These are phyloP conservation scores for Tulasnella sp. DNA, from an alignment of 768 basidiomycete species.

Conservation along the genomic window DNA sequence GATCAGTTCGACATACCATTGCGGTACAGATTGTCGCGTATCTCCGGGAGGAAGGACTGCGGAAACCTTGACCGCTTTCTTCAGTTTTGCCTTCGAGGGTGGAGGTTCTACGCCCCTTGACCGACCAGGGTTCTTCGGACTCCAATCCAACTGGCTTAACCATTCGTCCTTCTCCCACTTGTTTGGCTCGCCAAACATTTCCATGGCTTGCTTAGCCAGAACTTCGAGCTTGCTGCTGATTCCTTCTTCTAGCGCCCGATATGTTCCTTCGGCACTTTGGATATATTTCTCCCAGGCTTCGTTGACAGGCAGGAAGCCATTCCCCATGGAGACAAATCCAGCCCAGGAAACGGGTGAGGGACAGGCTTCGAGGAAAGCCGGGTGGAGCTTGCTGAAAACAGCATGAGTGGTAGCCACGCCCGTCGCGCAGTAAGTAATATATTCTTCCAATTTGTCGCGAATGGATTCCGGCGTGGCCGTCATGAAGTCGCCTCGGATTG, in stretches of 20 bases:
- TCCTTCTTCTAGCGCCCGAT: conserved; percentile 62
- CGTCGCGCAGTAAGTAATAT: conserved; percentile 77
- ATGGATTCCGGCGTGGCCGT: conserved; percentile 62
- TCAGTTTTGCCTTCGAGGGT: conserved; percentile 30
- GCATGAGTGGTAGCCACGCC: conserved; percentile 84
- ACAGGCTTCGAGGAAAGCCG: conserved; percentile 75
- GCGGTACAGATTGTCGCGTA: conserved; percentile 41
- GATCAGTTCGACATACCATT: conserved; percentile 57
- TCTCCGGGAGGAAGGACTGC: not conserved
- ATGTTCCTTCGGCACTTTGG: conserved; percentile 69
- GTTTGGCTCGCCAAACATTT: conserved; percentile 47
- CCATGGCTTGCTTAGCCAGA: conserved; percentile 58
- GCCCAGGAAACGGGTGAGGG: conserved; percentile 92
- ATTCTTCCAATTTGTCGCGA: conserved; percentile 60
- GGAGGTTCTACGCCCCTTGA: conserved; percentile 55
- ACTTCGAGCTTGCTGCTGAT: conserved; percentile 60
- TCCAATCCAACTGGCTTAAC: conserved; percentile 92
- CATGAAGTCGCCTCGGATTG: conserved; percentile 72
- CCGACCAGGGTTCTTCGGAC: conserved; percentile 72
- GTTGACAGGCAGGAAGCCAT: conserved; percentile 86
- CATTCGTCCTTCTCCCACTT: conserved; percentile 73
- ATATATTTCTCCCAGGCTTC: conserved; percentile 85
- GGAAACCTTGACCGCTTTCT: conserved; percentile 2
- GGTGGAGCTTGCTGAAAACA: conserved; percentile 72
- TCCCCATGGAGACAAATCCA: conserved; percentile 87